These are phyloP conservation scores for Willaertia magna DNA, from an alignment of 208 protist genomes.

Conservation along the genomic window DNA sequence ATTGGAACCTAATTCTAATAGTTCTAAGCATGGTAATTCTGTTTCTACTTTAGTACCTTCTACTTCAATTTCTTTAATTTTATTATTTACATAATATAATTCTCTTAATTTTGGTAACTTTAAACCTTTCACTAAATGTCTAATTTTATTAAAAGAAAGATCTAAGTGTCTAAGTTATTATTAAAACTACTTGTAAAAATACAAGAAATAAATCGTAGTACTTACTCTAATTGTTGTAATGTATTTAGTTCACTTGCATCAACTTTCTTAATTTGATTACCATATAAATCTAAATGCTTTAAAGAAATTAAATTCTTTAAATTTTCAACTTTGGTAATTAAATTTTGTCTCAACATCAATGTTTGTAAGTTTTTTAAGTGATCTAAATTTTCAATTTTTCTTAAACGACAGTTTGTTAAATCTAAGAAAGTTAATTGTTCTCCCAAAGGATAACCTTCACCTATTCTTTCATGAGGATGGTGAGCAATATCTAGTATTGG, in stretches of 20 bases:
- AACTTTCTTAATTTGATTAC: slow-evolving; percentile 65
- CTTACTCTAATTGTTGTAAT: neutral
- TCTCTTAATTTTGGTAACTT: slow-evolving; percentile 54
- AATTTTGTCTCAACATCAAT: slow-evolving; percentile 65
- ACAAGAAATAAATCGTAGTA: neutral
- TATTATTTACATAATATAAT: slow-evolving; percentile 73
- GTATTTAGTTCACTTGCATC: neutral
- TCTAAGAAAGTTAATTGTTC: neutral
- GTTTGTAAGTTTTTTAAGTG: slow-evolving; percentile 44
- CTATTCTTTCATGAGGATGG: neutral
- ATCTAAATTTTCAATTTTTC: slow-evolving; percentile 47
- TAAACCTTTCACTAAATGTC: slow-evolving; percentile 49
- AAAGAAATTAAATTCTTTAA: slow-evolving; percentile 52
- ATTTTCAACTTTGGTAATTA: slow-evolving; percentile 57
- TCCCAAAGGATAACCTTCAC: neutral
- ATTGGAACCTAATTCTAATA: slow-evolving; percentile 72
- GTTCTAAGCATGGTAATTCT: slow-evolving; percentile 50
- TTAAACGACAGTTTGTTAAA: neutral
- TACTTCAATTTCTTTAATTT: slow-evolving; percentile 57
- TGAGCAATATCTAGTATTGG: neutral
- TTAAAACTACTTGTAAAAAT: slow-evolving; percentile 2
- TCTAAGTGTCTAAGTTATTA: slow-evolving; percentile 49
- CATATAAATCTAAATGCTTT: slow-evolving; percentile 64
- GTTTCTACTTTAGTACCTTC: slow-evolving; percentile 41
- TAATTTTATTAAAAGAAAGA: slow-evolving; percentile 71